Percentiles rank a stretch among this genome's conserved stretches.
Conservation (phyloP, 1,139 yeast species). For the Suhomyces yuchorum region DNA sequence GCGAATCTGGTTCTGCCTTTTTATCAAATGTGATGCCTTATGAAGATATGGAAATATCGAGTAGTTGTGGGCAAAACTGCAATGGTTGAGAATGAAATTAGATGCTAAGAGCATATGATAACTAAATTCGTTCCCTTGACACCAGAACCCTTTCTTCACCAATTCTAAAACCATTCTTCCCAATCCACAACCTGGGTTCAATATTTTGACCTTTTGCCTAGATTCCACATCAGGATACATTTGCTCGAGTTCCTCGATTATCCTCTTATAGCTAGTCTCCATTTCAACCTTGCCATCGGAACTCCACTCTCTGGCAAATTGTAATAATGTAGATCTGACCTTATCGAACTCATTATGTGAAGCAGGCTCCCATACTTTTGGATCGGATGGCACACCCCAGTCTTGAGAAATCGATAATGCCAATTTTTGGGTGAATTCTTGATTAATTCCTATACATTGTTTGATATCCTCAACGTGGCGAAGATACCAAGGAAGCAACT, state of each 20-base stretch:
- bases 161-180: conserved; percentile 79
- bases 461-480: conserved; percentile 47
- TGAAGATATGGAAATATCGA: conserved; percentile 59
- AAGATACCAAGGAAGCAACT: conserved; percentile 54
- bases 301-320: conserved; percentile 78
- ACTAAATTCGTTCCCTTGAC: conserved; percentile 86
- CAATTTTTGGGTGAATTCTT: conserved; percentile 47
- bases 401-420: conserved; percentile 49
- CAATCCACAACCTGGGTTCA: conserved; percentile 84
- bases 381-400: conserved; percentile 55
- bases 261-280: conserved; percentile 42
- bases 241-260: conserved; percentile 47
- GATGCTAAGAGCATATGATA: conserved; percentile 79
- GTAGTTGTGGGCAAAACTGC: conserved; percentile 39
- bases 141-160: conserved; percentile 64
- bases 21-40: conserved; percentile 48
- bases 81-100: conserved; percentile 60
- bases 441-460: conserved; percentile 52
- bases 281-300: conserved; percentile 61
- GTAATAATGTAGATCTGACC: conserved; percentile 62
- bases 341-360: conserved; percentile 56
- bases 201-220: conserved; percentile 47
- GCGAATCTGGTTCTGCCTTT: conserved; percentile 49
- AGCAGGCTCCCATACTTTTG: conserved; percentile 49
- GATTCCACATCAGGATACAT: conserved; percentile 43